Evolutionary conservation across 352 stramenopile genomes (phyloP).

Genomic region (Thraustochytrium sp.): DNA sequence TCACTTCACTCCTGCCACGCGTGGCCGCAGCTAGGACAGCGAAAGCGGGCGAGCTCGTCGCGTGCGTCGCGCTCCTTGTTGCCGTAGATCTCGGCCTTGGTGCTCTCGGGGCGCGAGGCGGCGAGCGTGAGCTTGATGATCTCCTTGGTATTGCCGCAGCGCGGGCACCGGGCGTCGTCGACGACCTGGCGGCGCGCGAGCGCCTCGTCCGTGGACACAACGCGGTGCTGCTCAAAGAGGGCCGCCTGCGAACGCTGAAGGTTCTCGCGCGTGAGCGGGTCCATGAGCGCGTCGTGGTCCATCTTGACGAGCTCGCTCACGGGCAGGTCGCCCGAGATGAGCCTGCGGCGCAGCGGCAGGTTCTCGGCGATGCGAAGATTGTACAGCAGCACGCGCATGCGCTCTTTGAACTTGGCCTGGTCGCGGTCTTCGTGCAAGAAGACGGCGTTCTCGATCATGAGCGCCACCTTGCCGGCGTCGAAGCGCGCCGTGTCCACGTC

Average conservation of each 20-base stretch:
- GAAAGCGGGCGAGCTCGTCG: background rate
- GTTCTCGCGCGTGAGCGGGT: background rate
- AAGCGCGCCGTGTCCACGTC: background rate
- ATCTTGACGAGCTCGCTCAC: background rate
- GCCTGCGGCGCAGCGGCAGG: background rate
- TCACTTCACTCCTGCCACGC: background rate
- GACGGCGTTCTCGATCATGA: background rate
- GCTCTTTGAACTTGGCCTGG: background rate
- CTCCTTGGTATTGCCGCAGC: background rate
- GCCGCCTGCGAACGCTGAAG: background rate
- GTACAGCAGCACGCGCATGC: background rate
- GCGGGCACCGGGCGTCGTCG: background rate
- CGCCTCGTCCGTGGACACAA: background rate
- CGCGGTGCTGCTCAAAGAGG: conserved; percentile 6
- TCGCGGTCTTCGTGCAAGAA: background rate
- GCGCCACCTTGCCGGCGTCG: background rate
- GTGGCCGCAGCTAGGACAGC: background rate
- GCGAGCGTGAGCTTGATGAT: conserved; percentile 1
- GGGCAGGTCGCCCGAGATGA: background rate
- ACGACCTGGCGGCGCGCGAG: background rate
- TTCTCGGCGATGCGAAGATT: conserved; percentile 7
- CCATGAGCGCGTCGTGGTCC: background rate
- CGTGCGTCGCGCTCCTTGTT: conserved; percentile 25
- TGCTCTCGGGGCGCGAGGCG: background rate
- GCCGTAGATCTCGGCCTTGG: conserved; percentile 36